Percentiles rank a stretch among this genome's conserved stretches.
These are phyloP conservation scores for Perilla frutescens DNA, from an alignment of 257 asterid species.

Conservation along the genomic window DNA sequence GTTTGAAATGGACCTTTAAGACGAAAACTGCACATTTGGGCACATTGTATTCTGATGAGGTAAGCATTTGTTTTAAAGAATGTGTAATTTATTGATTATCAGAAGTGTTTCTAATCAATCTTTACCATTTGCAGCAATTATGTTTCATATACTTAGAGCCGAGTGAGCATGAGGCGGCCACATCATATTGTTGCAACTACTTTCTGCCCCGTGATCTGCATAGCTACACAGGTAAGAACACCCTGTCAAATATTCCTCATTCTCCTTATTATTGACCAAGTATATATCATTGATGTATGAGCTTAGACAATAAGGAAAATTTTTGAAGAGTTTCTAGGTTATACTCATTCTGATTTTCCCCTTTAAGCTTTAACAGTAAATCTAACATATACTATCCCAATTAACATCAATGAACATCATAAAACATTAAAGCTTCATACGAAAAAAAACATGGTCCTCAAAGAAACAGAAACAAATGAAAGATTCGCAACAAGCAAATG, in stretches of 20 bases:
- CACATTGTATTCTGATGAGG: no score
- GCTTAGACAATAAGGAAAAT: neutral
- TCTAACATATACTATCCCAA: neutral
- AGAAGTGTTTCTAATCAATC: no score
- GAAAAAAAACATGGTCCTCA: neutral
- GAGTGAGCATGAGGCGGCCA: no score
- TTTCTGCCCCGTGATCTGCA: conserved; percentile 62
- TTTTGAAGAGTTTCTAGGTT: neutral
- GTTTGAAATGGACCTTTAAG: no score
- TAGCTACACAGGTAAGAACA: conserved; percentile 51
- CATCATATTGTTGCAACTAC: conserved; percentile 64
- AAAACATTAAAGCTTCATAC: neutral
- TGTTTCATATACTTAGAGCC: no score
- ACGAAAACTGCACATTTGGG: no score
- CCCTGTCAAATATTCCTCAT: conserved; percentile 42
- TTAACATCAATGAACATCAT: neutral
- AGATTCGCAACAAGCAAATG: neutral
- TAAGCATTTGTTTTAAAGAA: no score
- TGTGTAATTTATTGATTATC: no score
- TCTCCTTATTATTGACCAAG: conserved; percentile 13
- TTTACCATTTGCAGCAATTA: no score
- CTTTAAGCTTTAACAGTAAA: neutral
- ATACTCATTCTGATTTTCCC: neutral
- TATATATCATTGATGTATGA: neutral
- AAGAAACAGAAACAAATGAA: neutral